Base-by-base conservation (phyloP, 495 filamentous ascomycete species). In the Aspergillus ellipticus region DNA sequence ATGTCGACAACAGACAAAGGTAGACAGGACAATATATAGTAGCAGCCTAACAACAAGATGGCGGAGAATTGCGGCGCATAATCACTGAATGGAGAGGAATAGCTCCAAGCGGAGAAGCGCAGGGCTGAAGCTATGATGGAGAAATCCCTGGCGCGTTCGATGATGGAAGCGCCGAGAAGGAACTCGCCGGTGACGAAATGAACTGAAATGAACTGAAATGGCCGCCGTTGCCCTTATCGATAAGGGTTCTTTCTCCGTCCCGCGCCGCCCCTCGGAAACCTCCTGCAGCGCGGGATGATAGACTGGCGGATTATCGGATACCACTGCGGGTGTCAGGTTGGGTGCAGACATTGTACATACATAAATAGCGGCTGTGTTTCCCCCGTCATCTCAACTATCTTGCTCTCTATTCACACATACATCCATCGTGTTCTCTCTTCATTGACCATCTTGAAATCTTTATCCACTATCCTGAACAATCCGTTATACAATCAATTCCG, bases 201-300 rank as follows among this genome's bases (percentile, higher is more conserved):
- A 11, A 24, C 31, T 8, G 46, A n/a, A n/a, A n/a, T n/a, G n/a
- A n/a, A n/a, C n/a, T n/a, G n/a, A n/a, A n/a, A n/a, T n/a, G n/a
- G n/a, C n/a, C n/a, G 52, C 4, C 3, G 16, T 52, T 61, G 57
- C 59, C 59, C 63, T 62, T 67, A 67, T 67, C 65, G 65, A 67
- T 67, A 67, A 67, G 65, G 55, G 57, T 41, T 59, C n/a, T n/a
- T n/a, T n/a, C n/a, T n/a, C n/a, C 20, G 20, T 47, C 31, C 31
- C 31, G 31, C 42, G 42, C 41, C 21, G 42, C 4, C 16, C 42
- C 16, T 45, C 42, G 31, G 31, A 33, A 33, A 13, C 9, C n/a
- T n/a, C n/a, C n/a, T n/a, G n/a, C 35, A 39, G 35, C 10, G 35
- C 35, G 35, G 35, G n/a, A n/a, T n/a, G n/a, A n/a, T n/a, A n/a